A percentile compares a stretch with the other conserved stretches of the same genome.
Conservation (phyloP, 148 eudicot genomes). For the Polygonum maritimum region DNA sequence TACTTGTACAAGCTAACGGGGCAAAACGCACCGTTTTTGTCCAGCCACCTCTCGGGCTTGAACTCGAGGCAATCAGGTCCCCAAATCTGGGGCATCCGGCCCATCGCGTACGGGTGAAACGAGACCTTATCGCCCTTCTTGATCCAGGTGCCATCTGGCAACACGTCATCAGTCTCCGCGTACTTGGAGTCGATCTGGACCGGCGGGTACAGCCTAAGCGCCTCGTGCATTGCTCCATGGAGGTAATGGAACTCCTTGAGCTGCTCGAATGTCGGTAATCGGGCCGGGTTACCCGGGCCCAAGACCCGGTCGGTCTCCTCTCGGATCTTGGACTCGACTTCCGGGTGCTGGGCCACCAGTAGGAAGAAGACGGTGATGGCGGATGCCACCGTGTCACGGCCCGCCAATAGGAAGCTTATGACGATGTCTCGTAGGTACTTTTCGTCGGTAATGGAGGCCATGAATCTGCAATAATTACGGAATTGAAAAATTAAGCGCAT, state of each 20-base stretch:
- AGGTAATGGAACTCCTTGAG: constrained; percentile 29
- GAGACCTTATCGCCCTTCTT: constrained; percentile 31
- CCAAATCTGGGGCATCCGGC: constrained; percentile 39
- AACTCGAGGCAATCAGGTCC: constrained; percentile 32
- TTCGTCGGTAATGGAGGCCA: constrained; percentile 31
- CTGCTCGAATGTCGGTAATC: constrained; percentile 20
- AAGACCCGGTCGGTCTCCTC: constrained; percentile 31
- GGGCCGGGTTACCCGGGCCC: constrained; percentile 12
- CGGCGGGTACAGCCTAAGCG: constrained; percentile 31
- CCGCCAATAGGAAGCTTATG: constrained; percentile 48
- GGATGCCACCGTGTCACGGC: constrained; percentile 57
- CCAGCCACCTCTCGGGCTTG: constrained; percentile 47
- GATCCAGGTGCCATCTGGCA: constrained; percentile 42
- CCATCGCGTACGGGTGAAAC: constrained; percentile 49
- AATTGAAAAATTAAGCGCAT: neutral
- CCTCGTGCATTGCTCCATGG: constrained; percentile 29
- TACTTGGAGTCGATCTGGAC: constrained; percentile 40
- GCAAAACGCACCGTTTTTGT: constrained; percentile 16
- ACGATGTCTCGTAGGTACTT: constrained; percentile 46
- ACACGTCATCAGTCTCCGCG: constrained; percentile 23
- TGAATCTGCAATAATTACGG: constrained; percentile 18
- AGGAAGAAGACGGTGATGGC: constrained; percentile 47
- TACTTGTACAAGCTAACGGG: constrained; percentile 28
- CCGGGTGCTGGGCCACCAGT: constrained; percentile 35
- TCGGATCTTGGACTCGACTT: constrained; percentile 24